phyloP scores from a whole-genome alignment of 2,329 filamentous ascomycete species.

The Trichoderma harzianum region DNA sequence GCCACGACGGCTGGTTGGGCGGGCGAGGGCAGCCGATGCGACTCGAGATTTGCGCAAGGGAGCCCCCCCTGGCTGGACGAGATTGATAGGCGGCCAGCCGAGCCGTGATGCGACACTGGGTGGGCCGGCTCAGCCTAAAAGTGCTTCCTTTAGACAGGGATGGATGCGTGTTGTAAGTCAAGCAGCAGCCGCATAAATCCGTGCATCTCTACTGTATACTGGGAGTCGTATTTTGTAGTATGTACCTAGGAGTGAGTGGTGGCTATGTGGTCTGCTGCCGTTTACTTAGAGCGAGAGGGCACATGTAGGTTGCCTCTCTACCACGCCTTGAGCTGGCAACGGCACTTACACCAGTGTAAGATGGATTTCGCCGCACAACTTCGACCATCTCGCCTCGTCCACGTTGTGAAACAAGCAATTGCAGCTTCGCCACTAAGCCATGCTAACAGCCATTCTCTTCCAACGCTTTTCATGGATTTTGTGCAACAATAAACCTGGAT shows the following conservation, averaged over 20 bases:
- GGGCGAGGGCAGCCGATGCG: not conserved
- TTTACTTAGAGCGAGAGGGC: not conserved
- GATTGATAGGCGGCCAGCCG: slow-evolving; percentile 13
- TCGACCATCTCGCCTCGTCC: not conserved
- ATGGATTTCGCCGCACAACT: not conserved
- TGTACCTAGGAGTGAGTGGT: not conserved
- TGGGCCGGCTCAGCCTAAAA: not conserved
- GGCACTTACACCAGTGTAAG: not conserved
- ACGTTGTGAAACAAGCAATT: not conserved
- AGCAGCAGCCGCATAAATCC: not conserved
- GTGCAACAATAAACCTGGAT: not conserved
- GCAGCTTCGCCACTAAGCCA: not conserved
- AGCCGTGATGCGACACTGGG: slow-evolving; percentile 10
- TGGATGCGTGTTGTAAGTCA: not conserved
- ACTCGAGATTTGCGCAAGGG: not conserved
- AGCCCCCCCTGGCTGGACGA: not conserved
- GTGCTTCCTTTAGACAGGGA: not conserved
- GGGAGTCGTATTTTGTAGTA: not conserved
- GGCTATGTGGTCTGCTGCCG: not conserved
- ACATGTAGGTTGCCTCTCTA: not conserved
- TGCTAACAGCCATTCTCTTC: not conserved
- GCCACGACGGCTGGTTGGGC: slow-evolving; percentile 7
- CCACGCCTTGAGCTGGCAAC: not conserved
- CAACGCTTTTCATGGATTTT: not conserved
- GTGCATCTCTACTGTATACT: not conserved